Percentiles rank a stretch among this genome's conserved stretches.
Conservation (phyloP, 345 rosid species). For the Heritiera fomes region DNA sequence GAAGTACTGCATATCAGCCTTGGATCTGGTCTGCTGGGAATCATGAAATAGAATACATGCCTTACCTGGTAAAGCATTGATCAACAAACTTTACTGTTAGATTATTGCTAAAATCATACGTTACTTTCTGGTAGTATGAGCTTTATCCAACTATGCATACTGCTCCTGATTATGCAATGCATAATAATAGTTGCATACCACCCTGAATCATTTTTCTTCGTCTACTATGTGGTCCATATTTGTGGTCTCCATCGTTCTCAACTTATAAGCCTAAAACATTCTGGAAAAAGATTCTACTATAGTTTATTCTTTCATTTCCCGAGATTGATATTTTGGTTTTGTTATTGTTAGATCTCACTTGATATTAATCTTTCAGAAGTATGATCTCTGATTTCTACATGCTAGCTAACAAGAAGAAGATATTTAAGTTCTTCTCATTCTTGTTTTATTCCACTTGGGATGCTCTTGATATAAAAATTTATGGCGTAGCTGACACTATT, state of each 20-base stretch:
- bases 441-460: background rate
- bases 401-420: background rate
- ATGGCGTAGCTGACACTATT: background rate
- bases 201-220: background rate
- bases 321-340: background rate
- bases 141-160: background rate
- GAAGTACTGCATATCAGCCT: slow-evolving; percentile 86
- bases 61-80: slow-evolving; percentile 67
- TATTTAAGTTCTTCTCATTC: background rate
- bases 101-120: background rate
- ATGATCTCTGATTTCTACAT: background rate
- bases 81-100: background rate
- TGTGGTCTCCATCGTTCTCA: background rate
- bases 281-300: background rate
- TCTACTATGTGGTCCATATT: background rate
- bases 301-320: background rate
- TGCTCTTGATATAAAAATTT: background rate
- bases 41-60: slow-evolving; percentile 91
- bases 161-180: background rate
- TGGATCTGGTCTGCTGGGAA: slow-evolving; percentile 98
- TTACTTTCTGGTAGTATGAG: background rate
- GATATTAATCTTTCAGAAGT: background rate
- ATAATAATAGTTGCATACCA: background rate
- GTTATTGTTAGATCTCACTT: background rate
- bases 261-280: background rate